Conservation (phyloP, 2,329 filamentous ascomycete genomes). For the Phialemoniopsis sp. region DNA sequence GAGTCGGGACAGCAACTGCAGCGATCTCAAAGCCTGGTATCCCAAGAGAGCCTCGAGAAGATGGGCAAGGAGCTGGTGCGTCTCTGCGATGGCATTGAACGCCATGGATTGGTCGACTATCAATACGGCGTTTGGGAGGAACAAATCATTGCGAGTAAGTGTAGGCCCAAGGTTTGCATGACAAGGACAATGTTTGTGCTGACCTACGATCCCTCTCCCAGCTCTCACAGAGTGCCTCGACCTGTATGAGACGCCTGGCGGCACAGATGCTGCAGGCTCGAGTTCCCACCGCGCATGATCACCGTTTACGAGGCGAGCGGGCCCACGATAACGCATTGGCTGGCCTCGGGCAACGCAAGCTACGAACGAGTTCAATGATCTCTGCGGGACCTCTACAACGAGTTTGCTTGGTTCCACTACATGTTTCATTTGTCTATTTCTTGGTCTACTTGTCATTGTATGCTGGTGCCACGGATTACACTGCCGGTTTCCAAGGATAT, state of each 20-base stretch:
- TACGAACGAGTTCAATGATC: too few relatives aligned
- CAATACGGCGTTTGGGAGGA: constrained; percentile 97
- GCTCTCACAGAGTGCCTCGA: constrained; percentile 34
- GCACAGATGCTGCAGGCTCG: constrained; percentile 17
- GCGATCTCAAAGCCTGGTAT: constrained; percentile 60
- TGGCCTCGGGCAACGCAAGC: too few relatives aligned
- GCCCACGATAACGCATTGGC: too few relatives aligned
- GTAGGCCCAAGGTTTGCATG: background rate
- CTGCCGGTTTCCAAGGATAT: too few relatives aligned
- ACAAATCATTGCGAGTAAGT: constrained; percentile 77
- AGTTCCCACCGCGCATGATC: constrained; percentile 6
- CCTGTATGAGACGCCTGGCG: constrained; percentile 35
- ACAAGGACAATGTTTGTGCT: background rate
- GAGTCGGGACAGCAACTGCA: constrained; percentile 53
- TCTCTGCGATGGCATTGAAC: constrained; percentile 82
- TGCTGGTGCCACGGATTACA: too few relatives aligned
- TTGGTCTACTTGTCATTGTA: too few relatives aligned
- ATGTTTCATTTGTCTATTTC: too few relatives aligned
- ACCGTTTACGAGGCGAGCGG: too few relatives aligned
- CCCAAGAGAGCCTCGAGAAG: constrained; percentile 64
- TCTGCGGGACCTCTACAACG: too few relatives aligned
- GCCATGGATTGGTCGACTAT: constrained; percentile 93
- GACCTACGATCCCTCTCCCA: constrained; percentile 2
- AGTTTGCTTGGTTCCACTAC: too few relatives aligned
- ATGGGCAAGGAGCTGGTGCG: constrained; percentile 80